A percentile compares a stretch with the other conserved stretches of the same genome.
Evolutionary conservation across 371 early-diverging fungal species (phyloP).

Genomic region (Apophysomyces trapeziformis): DNA sequence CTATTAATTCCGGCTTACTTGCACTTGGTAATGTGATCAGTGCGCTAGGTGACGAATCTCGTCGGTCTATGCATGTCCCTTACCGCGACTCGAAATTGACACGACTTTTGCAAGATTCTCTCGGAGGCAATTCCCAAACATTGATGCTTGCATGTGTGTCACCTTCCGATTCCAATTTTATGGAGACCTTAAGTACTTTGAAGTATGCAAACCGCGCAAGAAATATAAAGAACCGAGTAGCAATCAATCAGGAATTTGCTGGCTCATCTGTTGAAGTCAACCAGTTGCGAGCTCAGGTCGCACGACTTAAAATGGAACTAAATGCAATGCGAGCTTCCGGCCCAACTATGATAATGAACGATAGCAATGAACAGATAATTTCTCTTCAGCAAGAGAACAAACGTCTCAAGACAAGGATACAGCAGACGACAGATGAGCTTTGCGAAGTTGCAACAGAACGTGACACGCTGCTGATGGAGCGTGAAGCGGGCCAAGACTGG

Average conservation of each 20-base stretch:
- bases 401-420: constrained; percentile 52
- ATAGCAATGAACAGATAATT: constrained; percentile 35
- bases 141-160: constrained; percentile 93
- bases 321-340: constrained; percentile 39
- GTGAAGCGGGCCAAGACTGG: constrained; percentile 38
- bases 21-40: constrained; percentile 99
- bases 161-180: constrained; percentile 76
- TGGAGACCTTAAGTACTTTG: constrained; percentile 91
- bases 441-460: constrained; percentile 56
- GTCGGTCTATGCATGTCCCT: constrained; percentile 78
- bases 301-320: constrained; percentile 66
- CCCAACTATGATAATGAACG: background rate
- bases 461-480: constrained; percentile 58
- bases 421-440: constrained; percentile 50
- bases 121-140: constrained; percentile 89
- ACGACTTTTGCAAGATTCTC: constrained; percentile 87
- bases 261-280: constrained; percentile 66
- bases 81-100: constrained; percentile 98
- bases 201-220: constrained; percentile 89
- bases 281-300: constrained; percentile 68
- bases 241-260: constrained; percentile 45
- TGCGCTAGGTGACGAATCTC: constrained; percentile 88
- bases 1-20: constrained; percentile 96
- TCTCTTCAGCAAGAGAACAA: constrained; percentile 52
- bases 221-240: constrained; percentile 82